A percentile compares a stretch with the other conserved stretches of the same genome.
Evolutionary conservation across 306 rosid genomes (phyloP).

Genomic region (Lathyrus oleraceus): DNA sequence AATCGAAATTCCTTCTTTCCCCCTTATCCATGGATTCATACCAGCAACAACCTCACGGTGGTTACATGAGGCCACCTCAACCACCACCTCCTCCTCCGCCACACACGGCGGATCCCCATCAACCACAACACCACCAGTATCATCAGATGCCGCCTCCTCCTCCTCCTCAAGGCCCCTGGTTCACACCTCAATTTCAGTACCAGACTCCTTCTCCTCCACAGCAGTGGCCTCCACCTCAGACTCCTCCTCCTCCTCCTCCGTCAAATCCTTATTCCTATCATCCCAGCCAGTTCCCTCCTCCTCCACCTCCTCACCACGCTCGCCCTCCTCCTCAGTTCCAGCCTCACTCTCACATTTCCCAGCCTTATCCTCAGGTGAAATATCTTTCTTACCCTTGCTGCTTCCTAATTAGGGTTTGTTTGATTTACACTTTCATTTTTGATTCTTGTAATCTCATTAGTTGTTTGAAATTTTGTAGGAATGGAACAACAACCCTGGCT

Average conservation of each 20-base stretch:
- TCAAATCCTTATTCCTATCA: constrained; percentile 62
- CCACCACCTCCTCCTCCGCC: constrained; percentile 51
- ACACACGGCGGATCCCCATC: constrained; percentile 65
- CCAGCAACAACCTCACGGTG: constrained; percentile 66
- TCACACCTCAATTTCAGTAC: constrained; percentile 72
- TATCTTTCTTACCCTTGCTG: background rate
- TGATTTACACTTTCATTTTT: background rate
- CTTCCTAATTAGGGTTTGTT: constrained; percentile 33
- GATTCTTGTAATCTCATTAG: background rate
- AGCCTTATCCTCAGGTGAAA: constrained; percentile 61
- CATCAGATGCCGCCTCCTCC: constrained; percentile 48
- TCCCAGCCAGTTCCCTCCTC: constrained; percentile 59
- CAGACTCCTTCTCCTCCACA: constrained; percentile 70
- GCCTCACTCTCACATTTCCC: constrained; percentile 67
- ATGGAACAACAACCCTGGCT: constrained; percentile 66
- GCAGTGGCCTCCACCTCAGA: constrained; percentile 70
- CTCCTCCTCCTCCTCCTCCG: constrained; percentile 52
- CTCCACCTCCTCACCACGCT: constrained; percentile 47
- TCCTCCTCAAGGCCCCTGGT: constrained; percentile 73
- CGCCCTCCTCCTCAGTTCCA: constrained; percentile 53
- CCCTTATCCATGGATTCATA: constrained; percentile 57
- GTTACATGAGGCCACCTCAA: constrained; percentile 56
- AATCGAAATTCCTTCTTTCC: background rate
- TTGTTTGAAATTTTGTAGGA: constrained; percentile 50
- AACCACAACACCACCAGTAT: constrained; percentile 56